phyloP scores from a whole-genome alignment of 2,329 filamentous ascomycete species.

The Nothopassalora personata region DNA sequence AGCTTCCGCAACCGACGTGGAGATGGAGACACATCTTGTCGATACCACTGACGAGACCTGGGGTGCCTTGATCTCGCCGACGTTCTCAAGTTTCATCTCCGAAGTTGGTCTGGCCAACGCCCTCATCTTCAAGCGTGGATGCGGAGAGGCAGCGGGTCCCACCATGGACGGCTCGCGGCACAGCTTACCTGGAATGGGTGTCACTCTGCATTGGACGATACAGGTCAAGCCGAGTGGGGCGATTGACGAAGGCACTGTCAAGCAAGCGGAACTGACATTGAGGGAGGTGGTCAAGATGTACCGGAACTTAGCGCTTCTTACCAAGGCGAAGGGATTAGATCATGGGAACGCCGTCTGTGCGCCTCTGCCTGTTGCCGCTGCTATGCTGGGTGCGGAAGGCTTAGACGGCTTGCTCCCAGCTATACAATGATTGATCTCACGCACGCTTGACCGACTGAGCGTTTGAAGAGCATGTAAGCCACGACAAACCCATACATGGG shows the following conservation, averaged over 20 bases:
- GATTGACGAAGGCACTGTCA: constrained; percentile 32
- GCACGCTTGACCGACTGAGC: too few relatives aligned
- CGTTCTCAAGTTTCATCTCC: constrained; percentile 34
- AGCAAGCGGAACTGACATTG: constrained; percentile 55
- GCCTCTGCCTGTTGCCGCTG: constrained; percentile 75
- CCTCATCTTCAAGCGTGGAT: constrained; percentile 39
- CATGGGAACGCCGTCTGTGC: constrained; percentile 53
- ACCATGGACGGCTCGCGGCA: constrained; percentile 1
- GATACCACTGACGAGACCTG: constrained; percentile 71
- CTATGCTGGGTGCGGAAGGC: constrained; percentile 61
- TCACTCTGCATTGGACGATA: constrained; percentile 45
- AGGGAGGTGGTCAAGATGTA: constrained; percentile 67
- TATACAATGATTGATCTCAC: not conserved
- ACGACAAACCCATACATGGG: too few relatives aligned
- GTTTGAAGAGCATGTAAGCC: not conserved
- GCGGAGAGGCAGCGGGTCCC: not conserved
- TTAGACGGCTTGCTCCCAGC: constrained; percentile 37
- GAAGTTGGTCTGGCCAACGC: constrained; percentile 39
- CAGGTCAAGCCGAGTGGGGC: constrained; percentile 36
- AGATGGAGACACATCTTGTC: constrained; percentile 63
- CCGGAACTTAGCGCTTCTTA: constrained; percentile 62
- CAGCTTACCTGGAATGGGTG: constrained; percentile 31
- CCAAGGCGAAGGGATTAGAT: constrained; percentile 58
- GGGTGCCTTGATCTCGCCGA: constrained; percentile 57
- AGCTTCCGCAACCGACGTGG: constrained; percentile 42